Evolutionary conservation across 176 grass and related monocot species (phyloP), one percentile per base, ranked within the genome.

Genomic region (Elymus sibiricus): DNA sequence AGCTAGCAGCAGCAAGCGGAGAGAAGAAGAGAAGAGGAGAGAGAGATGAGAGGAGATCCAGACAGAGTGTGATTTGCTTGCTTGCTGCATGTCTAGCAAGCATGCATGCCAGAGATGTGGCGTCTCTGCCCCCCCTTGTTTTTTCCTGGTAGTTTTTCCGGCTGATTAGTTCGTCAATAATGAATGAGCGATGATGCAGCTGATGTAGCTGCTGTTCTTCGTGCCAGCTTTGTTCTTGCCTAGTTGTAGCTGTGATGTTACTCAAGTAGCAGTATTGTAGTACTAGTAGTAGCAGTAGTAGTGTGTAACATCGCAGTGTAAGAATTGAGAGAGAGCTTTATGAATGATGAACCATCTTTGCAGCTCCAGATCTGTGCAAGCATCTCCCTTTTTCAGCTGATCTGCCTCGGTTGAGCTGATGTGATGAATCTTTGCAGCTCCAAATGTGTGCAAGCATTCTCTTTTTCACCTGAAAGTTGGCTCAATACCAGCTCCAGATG

Each of bases 81-180:
- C 60, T 7, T 28, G 61, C 24, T 26, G 15, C 14, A 12, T 26
- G 59, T 60, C 47, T 49, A 60, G n/a, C 83, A 31, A 49, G 78
- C 83, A 81, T 82, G 88, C 7, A 10, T 12, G 35, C 16, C 47
- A 51, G 17, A 4, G 29, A 28, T 40, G 42, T 44, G 43, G 43
- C 43, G 43, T 46, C 43, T 46, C 43, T 46, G 46, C 15, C 4
- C 15, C 15, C 47, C 15, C 47, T 51, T 51, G 47, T 51, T 70
- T 70, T 77, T 70, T 14, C 59, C 56, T 84, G 80, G 21, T 85
- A 84, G 77, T 91, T 91, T 91, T 85, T 11, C 44, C 85, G 43
- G 85, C 89, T 85, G 84, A 88, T 80, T 91, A 84, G 89, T 91
- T 82, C 21, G 79, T 83, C 79, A 71, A 69, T 80, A 62, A 62